Evolutionary conservation across 2,329 filamentous ascomycete genomes (phyloP).

Genomic region (Penicillium sp.): DNA sequence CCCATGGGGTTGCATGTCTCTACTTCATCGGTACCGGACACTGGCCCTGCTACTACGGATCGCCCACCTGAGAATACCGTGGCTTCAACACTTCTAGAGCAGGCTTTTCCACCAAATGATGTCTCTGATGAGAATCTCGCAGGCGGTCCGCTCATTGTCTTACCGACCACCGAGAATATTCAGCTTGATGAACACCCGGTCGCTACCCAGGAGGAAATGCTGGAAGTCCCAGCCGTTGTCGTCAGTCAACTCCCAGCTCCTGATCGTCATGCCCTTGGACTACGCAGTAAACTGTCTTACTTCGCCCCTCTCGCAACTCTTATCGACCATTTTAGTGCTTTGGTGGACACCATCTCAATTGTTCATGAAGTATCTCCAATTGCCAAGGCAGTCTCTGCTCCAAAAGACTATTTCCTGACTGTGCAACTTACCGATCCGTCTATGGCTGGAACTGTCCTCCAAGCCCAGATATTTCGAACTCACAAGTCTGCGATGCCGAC

Average conservation of each 20-base stretch:
- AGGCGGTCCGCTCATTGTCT: background rate
- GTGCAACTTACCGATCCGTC: constrained; percentile 48
- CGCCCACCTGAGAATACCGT: background rate
- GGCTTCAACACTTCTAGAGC: background rate
- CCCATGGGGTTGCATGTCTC: background rate
- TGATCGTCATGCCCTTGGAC: constrained; percentile 33
- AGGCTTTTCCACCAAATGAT: background rate
- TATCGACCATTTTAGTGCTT: constrained; percentile 40
- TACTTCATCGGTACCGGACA: background rate
- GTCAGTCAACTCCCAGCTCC: constrained; percentile 7
- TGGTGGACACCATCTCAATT: constrained; percentile 45
- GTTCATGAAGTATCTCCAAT: constrained; percentile 34
- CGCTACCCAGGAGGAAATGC: background rate
- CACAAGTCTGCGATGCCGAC: constrained; percentile 41
- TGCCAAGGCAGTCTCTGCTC: constrained; percentile 36
- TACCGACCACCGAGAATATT: background rate
- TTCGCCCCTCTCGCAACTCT: constrained; percentile 45
- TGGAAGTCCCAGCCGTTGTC: background rate
- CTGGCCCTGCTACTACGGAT: background rate
- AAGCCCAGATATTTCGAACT: constrained; percentile 45
- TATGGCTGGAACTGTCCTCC: constrained; percentile 38
- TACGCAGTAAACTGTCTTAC: constrained; percentile 45
- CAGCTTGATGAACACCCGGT: background rate
- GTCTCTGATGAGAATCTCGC: background rate
- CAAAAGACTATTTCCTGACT: constrained; percentile 42